A percentile compares a stretch with the other conserved stretches of the same genome.
These are phyloP conservation scores for Austroboletus niveus DNA, from an alignment of 1,284 basidiomycete genomes.

Conservation along the genomic window DNA sequence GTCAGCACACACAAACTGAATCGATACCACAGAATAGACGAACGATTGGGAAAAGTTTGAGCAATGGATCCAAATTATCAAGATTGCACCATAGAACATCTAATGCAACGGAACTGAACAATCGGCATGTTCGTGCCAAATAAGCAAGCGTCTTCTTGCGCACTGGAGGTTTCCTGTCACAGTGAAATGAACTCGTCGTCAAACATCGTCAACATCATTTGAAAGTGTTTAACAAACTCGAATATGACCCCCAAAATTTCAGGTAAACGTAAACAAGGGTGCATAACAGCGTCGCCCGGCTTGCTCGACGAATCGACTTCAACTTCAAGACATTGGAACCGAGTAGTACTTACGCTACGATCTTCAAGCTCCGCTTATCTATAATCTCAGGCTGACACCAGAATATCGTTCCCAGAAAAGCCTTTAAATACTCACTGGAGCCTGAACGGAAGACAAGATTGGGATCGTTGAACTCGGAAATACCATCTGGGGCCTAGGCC, in stretches of 20 bases:
- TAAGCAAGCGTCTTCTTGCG: slow-evolving; percentile 13
- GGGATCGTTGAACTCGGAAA: no score
- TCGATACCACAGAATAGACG: not conserved
- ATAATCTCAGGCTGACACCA: no score
- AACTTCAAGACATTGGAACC: no score
- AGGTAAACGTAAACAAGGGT: slow-evolving; percentile 12
- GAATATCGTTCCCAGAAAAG: no score
- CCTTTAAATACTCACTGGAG: no score
- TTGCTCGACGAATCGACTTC: not conserved
- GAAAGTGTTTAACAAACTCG: slow-evolving; percentile 1
- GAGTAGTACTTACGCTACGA: no score
- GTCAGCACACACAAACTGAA: not conserved
- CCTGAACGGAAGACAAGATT: no score
- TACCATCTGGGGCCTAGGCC: no score
- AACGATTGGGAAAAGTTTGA: slow-evolving; percentile 9
- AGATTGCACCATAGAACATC: slow-evolving; percentile 19
- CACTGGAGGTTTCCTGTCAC: not conserved
- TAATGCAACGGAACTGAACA: slow-evolving; percentile 16
- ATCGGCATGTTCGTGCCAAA: slow-evolving; percentile 15
- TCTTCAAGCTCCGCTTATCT: no score
- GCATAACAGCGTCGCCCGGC: slow-evolving; percentile 6
- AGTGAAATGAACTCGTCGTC: not conserved
- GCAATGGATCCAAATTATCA: slow-evolving; percentile 8
- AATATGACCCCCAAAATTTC: slow-evolving; percentile 15
- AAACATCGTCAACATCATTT: no score